Evolutionary conservation across 176 grass and related monocot genomes (phyloP).

Genomic region (Poa annua): DNA sequence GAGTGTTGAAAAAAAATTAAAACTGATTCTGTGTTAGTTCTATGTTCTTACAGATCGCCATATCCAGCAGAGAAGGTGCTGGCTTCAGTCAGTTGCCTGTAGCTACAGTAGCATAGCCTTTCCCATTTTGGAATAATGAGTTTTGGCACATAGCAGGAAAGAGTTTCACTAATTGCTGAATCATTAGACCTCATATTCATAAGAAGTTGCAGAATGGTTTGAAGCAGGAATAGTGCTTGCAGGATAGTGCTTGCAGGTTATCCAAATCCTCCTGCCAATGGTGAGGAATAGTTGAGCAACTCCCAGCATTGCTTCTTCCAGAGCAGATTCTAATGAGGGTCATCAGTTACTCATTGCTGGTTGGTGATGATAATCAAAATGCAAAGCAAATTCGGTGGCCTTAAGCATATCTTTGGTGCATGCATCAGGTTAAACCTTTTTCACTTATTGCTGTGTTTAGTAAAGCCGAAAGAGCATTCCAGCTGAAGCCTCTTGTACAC

Average conservation of each 20-base stretch:
- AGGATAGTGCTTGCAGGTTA: constrained; percentile 29
- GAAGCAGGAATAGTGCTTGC: constrained; percentile 10
- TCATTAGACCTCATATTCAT: neutral
- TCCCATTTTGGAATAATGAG: constrained; percentile 7
- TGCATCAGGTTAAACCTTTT: constrained; percentile 40
- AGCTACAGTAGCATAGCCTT: neutral
- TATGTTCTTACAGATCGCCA: neutral
- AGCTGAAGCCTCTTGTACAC: constrained; percentile 35
- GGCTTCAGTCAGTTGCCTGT: neutral
- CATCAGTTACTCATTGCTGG: constrained; percentile 13
- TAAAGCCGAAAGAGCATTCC: constrained; percentile 48
- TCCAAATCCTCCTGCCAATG: constrained; percentile 17
- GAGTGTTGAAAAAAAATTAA: neutral
- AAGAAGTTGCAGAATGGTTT: constrained; percentile 33
- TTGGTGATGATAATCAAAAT: constrained; percentile 52
- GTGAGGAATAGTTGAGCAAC: constrained; percentile 40
- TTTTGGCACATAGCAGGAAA: neutral
- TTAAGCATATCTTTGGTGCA: constrained; percentile 33
- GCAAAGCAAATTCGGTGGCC: constrained; percentile 16
- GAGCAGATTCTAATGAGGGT: neutral
- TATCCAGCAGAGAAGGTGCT: neutral
- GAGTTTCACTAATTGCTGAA: constrained; percentile 17
- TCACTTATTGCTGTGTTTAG: constrained; percentile 17
- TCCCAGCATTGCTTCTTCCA: constrained; percentile 20
- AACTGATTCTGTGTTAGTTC: neutral